These are phyloP conservation scores for Symbiodinium pilosum DNA, from an alignment of 73 alveolate genomes.

Conservation along the genomic window DNA sequence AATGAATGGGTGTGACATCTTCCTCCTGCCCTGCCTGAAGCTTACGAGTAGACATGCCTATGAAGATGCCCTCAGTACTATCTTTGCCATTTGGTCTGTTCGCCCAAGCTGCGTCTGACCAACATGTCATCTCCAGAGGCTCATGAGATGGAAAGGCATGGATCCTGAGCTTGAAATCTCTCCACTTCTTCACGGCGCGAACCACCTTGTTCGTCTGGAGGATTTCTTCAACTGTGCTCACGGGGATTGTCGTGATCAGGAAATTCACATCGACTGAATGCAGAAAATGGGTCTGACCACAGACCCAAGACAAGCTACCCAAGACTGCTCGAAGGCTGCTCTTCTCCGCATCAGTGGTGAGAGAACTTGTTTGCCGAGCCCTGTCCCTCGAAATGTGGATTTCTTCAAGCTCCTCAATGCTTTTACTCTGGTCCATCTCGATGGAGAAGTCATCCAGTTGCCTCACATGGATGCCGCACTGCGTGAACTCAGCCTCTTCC, in stretches of 20 bases:
- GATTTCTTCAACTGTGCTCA: not conserved
- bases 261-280: not conserved
- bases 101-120: slow-evolving; percentile 36
- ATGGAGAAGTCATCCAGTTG: not conserved
- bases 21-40: not conserved
- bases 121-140: not conserved
- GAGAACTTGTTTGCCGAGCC: not conserved
- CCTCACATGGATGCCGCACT: not conserved
- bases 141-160: not conserved
- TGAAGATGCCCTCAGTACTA: not conserved
- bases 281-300: slow-evolving; percentile 11
- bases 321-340: not conserved
- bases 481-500: not conserved
- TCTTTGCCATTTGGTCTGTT: slow-evolving; percentile 13
- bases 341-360: slow-evolving; percentile 18
- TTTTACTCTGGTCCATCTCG: not conserved
- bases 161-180: not conserved
- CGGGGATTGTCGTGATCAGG: not conserved
- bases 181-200: not conserved
- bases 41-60: not conserved
- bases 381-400: not conserved
- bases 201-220: not conserved
- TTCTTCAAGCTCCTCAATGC: slow-evolving; percentile 20
- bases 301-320: slow-evolving; percentile 12
- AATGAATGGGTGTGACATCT: not conserved